Evolutionary conservation across 306 rosid species (phyloP), one percentile per base, ranked within the genome.

Genomic region (Prunus fruticosa): DNA sequence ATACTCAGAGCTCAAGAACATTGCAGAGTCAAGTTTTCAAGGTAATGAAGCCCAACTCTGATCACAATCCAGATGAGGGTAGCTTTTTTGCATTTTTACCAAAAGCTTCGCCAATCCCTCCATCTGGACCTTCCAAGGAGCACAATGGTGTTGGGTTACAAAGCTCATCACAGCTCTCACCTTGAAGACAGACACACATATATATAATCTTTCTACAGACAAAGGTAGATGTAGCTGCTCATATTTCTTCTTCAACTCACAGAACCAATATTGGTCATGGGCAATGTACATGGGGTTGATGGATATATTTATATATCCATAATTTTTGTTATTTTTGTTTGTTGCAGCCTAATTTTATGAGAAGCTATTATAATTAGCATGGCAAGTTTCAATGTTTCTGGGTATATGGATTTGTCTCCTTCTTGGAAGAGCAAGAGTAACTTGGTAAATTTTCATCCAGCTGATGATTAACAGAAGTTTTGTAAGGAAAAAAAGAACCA

Each of bases 81-180:
- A 81, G 64, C 32, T 76, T 92, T 84, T 69, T 62, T 51, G 92
- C 89, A 8, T 94, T 72, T 72, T 68, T 87, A 71, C 98, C 97
- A 3, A 94, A 88, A 78, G 95, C 84, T 22, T 62, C 52, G 58
- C 89, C 91, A 46, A 74, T 85, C 69, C 93, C 97, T 61, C 90
- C 95, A 64, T 94, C 98, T n/a, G 96, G 89, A 3, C 98, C 98
- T 73, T 94, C 98, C 13, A 90, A 78, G 80, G 45, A 85, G 81
- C 96, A 92, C 88, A 92, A 94, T 64, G 81, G 67, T 77, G 60
- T 92, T 73, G 87, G 89, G 13, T 75, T 89, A 72, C 82, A 83
- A 65, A 82, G 85, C 82, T 83, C 91, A 41, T 43, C 32, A 45
- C 78, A 69, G 32, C 45, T 72, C 67, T 81, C 82, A 52, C 96